These are phyloP conservation scores for Metarhizium anisopliae DNA, from an alignment of 2,329 filamentous ascomycete species.

Conservation along the genomic window DNA sequence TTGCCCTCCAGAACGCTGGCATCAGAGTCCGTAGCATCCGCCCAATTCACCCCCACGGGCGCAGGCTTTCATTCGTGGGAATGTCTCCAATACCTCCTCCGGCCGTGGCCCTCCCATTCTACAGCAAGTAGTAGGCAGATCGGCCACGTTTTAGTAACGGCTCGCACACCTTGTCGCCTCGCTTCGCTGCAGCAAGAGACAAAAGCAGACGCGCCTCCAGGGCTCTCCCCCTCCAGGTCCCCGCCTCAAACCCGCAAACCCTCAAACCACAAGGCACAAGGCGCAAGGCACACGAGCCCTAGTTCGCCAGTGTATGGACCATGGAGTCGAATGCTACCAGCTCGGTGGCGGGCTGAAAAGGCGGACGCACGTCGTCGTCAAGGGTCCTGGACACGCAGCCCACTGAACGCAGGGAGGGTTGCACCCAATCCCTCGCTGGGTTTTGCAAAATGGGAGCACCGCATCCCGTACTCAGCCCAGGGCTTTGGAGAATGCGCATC, in stretches of 20 bases:
- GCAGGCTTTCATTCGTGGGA: too few species aligned
- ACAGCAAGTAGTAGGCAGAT: too few species aligned
- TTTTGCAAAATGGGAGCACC: too few species aligned
- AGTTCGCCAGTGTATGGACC: background rate
- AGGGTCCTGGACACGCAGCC: background rate
- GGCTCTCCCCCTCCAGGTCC: background rate
- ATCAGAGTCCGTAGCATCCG: too few species aligned
- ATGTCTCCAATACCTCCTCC: too few species aligned
- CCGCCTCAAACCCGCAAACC: too few species aligned
- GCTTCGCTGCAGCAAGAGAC: background rate
- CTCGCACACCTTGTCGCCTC: background rate
- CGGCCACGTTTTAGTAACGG: too few species aligned
- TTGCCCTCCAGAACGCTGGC: background rate
- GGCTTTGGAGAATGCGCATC: too few species aligned
- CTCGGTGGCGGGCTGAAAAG: background rate
- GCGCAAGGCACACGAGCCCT: background rate
- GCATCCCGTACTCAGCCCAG: too few species aligned
- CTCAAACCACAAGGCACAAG: background rate
- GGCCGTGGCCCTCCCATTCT: too few species aligned
- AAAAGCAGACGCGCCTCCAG: background rate
- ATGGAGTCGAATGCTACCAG: background rate
- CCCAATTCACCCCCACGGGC: too few species aligned
- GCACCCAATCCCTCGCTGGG: background rate
- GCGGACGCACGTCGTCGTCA: background rate
- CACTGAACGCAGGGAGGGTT: background rate